Evolutionary conservation across 2,329 filamentous ascomycete species (phyloP), one percentile per base, ranked within the genome.

Genomic region (Colletotrichum cuscutae): DNA sequence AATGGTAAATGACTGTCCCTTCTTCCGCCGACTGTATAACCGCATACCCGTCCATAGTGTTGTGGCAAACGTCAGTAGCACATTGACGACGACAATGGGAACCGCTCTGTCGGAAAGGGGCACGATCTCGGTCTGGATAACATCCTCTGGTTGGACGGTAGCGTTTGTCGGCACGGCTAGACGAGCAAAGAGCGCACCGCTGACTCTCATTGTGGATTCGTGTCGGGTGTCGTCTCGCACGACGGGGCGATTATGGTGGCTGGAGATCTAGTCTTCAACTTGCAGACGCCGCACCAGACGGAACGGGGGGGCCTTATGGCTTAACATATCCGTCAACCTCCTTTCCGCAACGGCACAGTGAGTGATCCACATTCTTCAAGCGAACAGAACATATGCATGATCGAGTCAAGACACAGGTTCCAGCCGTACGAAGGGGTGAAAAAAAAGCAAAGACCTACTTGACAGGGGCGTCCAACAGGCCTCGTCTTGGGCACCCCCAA

Each of bases 41-140:
- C 59, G 59, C 59, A 62, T 49, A 3, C 35, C 35, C n/a, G 59
- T 62, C 59, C 59, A 62, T 62, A 62, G 8, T 22, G 35, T 49
- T 19, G 59, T 49, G 11, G 42, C 13, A 1, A 62, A 26, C 15
- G 37, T 49, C 22, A 62, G 24, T 4, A 62, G 24, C 22, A 62
- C 59, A 26, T 62, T 62, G 15, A 19, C 35, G 15, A 62, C 59
- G 28, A 62, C 13, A 15, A 62, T 62, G 3, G 59, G 37, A 11
- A 62, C 24, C 13, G 59, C 59, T 24, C 59, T 37, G 59, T 62
- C 37, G 59, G 37, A 24, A 19, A 62, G 59, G n/a, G 59, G 59
- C 8, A 62, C 37, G 24, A 62, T 22, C 24, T 49, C 59, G 37
- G 59, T 46, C 59, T 62, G 59, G 15, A 62, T 62, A 24, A 62